Conservation (phyloP, 2,329 filamentous ascomycete genomes). For the Sclerotinia trifoliorum region DNA sequence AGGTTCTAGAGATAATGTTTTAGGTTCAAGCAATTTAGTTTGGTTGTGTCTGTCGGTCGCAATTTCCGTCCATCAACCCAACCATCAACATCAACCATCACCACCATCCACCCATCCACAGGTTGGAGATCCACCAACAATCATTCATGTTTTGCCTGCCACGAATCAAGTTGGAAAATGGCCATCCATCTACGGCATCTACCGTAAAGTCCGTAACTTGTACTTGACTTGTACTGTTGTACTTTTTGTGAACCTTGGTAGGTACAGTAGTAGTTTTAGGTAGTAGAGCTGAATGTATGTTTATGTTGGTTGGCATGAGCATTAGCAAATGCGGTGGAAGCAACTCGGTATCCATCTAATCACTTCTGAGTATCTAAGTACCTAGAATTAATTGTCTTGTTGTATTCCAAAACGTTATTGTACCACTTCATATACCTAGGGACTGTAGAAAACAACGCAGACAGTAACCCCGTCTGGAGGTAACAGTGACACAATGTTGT, state of each 20-base stretch:
- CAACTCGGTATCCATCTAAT: neutral
- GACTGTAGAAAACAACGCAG: neutral
- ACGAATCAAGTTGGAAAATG: neutral
- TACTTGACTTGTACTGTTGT: neutral
- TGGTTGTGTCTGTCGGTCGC: neutral
- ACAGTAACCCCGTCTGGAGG: neutral
- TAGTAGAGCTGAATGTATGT: constrained; percentile 15
- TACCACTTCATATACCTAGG: neutral
- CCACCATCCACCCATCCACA: neutral
- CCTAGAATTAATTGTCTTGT: neutral
- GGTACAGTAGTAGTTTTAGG: neutral
- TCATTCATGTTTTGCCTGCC: neutral
- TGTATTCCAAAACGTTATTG: neutral
- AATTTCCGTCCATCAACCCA: neutral
- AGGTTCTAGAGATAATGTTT: neutral
- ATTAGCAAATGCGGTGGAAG: constrained; percentile 14
- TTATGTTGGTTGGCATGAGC: neutral
- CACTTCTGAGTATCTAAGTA: neutral
- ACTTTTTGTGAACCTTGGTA: neutral
- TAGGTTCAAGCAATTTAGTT: neutral
- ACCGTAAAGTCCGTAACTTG: too few relatives aligned
- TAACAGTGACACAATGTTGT: constrained; percentile 10
- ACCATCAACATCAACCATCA: too few relatives aligned
- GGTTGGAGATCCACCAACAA: neutral
- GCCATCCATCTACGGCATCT: neutral